Conservation (phyloP, 2,329 filamentous ascomycete species). For the Aspergillus aculeatinus region DNA sequence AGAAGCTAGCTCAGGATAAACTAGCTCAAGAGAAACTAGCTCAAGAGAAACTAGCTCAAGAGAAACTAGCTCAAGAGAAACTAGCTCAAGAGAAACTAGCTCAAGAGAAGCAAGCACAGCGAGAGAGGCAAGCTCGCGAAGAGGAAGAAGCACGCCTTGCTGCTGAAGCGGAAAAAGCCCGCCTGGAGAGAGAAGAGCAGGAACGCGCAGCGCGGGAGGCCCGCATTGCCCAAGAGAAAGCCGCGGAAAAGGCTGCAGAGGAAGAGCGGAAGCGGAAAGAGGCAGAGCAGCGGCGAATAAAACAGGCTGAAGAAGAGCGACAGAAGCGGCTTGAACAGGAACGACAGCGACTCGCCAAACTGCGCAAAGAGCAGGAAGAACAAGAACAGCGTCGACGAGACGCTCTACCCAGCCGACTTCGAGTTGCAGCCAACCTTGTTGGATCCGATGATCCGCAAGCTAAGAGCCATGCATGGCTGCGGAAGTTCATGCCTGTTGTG, state of each 20-base stretch:
- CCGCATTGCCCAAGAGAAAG: constrained; percentile 40
- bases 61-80: constrained; percentile 31
- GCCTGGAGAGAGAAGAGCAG: constrained; percentile 36
- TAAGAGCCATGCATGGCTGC: constrained; percentile 45
- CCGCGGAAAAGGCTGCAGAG: constrained; percentile 46
- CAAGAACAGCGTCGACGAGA: constrained; percentile 48
- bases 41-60: neutral
- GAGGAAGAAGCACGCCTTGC: constrained; percentile 32
- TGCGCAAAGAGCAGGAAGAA: constrained; percentile 46
- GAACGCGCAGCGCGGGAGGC: constrained; percentile 34
- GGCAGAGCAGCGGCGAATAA: constrained; percentile 43
- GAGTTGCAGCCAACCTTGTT: constrained; percentile 46
- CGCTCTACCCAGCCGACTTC: constrained; percentile 47
- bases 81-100: constrained; percentile 19
- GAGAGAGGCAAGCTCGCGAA: constrained; percentile 31
- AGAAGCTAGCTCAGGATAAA: constrained; percentile 13
- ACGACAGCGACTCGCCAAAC: constrained; percentile 42
- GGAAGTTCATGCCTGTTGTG: constrained; percentile 48
- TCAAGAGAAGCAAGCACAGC: neutral
- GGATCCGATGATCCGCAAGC: constrained; percentile 44
- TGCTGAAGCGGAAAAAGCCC: constrained; percentile 32
- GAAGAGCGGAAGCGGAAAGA: constrained; percentile 44
- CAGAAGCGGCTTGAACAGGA: constrained; percentile 45
- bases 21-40: constrained; percentile 28
- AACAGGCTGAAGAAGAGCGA: constrained; percentile 49